Percentiles rank a stretch among this genome's conserved stretches.
phyloP scores from a whole-genome alignment of 2,329 filamentous ascomycete species.

The Penicillium sp. region DNA sequence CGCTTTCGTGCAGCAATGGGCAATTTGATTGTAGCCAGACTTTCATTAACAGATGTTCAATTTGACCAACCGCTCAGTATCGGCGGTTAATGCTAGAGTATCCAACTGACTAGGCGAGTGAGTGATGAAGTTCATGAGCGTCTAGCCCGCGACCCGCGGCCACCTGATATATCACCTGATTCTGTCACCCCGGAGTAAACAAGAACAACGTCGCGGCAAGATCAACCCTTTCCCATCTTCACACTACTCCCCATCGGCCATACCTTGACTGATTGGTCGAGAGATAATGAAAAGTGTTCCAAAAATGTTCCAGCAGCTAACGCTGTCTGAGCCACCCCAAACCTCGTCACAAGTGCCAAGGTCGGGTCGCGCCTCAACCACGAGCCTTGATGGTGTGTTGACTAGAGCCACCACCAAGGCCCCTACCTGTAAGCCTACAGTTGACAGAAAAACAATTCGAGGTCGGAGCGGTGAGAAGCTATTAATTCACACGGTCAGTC shows the following conservation, averaged over 20 bases:
- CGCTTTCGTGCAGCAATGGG: no score
- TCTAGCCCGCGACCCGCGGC: no score
- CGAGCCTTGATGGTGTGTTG: background rate
- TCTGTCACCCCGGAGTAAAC: no score
- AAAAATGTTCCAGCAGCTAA: background rate
- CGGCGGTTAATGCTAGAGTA: no score
- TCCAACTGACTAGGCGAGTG: no score
- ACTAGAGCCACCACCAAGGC: background rate
- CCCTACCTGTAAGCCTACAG: background rate
- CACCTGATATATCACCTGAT: background rate
- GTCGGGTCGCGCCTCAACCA: background rate
- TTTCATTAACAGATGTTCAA: no score
- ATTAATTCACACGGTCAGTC: background rate
- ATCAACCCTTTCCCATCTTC: background rate
- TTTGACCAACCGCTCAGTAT: no score
- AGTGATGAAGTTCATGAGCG: no score
- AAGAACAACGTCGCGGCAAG: background rate
- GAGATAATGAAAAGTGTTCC: background rate
- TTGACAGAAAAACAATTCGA: background rate
- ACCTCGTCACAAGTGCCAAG: background rate
- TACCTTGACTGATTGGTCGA: background rate
- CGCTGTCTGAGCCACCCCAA: background rate
- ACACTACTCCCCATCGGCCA: background rate
- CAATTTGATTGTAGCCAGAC: no score
- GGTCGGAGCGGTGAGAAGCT: background rate